phyloP scores from a whole-genome alignment of 495 filamentous ascomycete genomes.

The Podospora anserina region DNA sequence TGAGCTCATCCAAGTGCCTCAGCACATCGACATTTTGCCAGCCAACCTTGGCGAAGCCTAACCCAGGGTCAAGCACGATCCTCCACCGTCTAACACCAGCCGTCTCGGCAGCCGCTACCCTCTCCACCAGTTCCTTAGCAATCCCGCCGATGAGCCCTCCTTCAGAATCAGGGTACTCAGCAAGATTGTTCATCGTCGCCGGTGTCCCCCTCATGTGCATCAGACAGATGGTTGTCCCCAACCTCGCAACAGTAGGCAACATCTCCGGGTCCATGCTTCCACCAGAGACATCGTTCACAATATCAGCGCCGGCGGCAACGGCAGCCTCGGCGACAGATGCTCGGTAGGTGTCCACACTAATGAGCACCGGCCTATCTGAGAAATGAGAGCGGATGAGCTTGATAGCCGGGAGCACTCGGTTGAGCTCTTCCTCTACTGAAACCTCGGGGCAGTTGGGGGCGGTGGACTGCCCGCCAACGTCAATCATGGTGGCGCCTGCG shows the following conservation, averaged over 20 bases:
- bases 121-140: conserved; percentile 61
- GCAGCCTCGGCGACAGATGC: conserved; percentile 79
- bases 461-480: conserved; percentile 91
- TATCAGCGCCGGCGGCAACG: conserved; percentile 78
- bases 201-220: conserved; percentile 97
- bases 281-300: conserved; percentile 92
- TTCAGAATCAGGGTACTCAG: conserved; percentile 59
- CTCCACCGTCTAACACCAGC: conserved; percentile 89
- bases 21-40: conserved; percentile 79
- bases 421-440: conserved; percentile 65
- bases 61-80: conserved; percentile 88
- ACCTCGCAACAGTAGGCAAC: conserved; percentile 72
- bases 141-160: conserved; percentile 68
- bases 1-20: conserved; percentile 59
- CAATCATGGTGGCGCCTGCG: conserved; percentile 76
- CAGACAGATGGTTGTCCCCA: conserved; percentile 78
- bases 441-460: conserved; percentile 69
- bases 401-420: conserved; percentile 76
- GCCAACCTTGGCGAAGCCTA: conserved; percentile 86
- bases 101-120: conserved; percentile 72
- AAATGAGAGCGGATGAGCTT: conserved; percentile 65
- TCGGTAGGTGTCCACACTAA: conserved; percentile 91
- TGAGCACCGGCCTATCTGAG: conserved; percentile 58
- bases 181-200: conserved; percentile 70
- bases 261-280: conserved; percentile 77